A percentile compares a stretch with the other conserved stretches of the same genome.
Conservation (phyloP, 805 yeast genomes). For the Monosporozyma siamensis region DNA sequence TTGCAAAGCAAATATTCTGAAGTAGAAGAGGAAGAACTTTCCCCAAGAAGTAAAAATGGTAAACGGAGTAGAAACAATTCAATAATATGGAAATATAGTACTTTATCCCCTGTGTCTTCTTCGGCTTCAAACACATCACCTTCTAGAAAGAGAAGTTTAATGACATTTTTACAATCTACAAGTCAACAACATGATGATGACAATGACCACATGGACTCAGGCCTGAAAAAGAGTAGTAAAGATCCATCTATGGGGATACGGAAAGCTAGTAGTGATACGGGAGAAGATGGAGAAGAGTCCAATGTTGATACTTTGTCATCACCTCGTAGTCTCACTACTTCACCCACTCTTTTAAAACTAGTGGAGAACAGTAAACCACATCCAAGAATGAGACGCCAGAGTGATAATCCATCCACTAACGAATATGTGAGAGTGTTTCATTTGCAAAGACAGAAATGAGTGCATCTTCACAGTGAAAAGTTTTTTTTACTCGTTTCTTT, state of each 20-base stretch:
- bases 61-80: background rate
- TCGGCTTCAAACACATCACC: background rate
- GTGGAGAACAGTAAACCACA: slow-evolving; percentile 27
- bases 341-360: slow-evolving; percentile 7
- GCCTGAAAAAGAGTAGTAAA: background rate
- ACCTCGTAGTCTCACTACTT: background rate
- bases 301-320: no score
- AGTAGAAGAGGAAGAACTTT: no score
- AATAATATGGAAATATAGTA: background rate
- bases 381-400: slow-evolving; percentile 25
- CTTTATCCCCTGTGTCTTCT: background rate
- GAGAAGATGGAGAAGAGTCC: background rate
- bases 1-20: no score
- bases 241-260: background rate
- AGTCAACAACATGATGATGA: no score
- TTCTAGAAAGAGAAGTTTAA: background rate
- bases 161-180: background rate
- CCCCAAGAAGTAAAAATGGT: background rate
- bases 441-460: slow-evolving; percentile 12
- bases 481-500: no score
- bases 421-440: slow-evolving; percentile 27
- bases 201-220: background rate
- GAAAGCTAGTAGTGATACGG: background rate
- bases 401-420: slow-evolving; percentile 23
- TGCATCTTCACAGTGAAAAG: background rate